Evolutionary conservation across 2,329 filamentous ascomycete species (phyloP).

Genomic region (Penicillium sp.): DNA sequence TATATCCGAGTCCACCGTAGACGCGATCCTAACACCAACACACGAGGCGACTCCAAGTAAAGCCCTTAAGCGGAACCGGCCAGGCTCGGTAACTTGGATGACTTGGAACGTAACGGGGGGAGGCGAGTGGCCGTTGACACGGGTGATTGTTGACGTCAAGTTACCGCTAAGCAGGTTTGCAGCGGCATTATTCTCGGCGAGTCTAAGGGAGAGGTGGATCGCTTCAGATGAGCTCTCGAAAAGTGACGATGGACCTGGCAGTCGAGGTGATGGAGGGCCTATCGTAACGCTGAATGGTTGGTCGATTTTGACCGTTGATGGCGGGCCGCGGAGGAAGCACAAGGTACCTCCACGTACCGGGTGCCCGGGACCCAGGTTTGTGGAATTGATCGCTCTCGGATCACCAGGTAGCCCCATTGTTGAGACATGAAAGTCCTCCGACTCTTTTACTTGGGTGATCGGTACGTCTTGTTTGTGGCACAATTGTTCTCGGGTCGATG

Average conservation of each 20-base stretch:
- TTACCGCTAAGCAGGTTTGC: neutral
- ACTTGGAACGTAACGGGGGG: neutral
- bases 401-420: neutral
- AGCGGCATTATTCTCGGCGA: neutral
- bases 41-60: neutral
- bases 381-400: neutral
- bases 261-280: neutral
- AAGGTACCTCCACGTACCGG: neutral
- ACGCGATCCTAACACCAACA: neutral
- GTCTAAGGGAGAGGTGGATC: neutral
- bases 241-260: no score
- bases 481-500: neutral
- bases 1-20: neutral
- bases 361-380: neutral
- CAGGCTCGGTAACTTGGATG: neutral
- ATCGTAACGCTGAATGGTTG: neutral
- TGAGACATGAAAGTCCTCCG: neutral
- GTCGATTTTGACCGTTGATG: neutral
- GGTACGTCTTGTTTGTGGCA: neutral
- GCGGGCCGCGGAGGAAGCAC: neutral
- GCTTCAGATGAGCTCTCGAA: neutral
- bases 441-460: neutral
- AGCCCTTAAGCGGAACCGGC: neutral
- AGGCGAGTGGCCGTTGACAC: neutral
- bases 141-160: neutral